A percentile compares a stretch with the other conserved stretches of the same genome.
Conservation (phyloP, 495 filamentous ascomycete genomes). For the Thermochaetoides thermophila region DNA sequence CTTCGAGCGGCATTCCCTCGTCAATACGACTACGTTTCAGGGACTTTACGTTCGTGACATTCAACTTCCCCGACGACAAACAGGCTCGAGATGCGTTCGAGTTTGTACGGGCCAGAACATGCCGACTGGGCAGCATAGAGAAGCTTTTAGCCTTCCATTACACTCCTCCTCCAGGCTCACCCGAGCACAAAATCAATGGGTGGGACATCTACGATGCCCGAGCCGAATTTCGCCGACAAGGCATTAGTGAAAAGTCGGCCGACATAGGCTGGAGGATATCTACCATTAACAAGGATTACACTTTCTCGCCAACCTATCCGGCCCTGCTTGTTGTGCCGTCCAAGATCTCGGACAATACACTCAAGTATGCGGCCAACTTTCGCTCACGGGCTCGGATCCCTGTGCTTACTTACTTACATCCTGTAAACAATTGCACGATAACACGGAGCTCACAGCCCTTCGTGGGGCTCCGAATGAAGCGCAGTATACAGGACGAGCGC, state of each 20-base stretch:
- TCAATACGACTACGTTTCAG: slow-evolving; percentile 80
- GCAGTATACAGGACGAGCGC: slow-evolving; percentile 92
- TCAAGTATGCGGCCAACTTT: slow-evolving; percentile 85
- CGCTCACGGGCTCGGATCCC: slow-evolving; percentile 81
- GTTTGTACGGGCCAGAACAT: slow-evolving; percentile 67
- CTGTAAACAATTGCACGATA: slow-evolving; percentile 93
- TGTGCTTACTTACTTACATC: slow-evolving; percentile 80
- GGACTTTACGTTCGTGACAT: slow-evolving; percentile 84
- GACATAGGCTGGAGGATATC: slow-evolving; percentile 83
- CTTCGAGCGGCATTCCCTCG: slow-evolving; percentile 54
- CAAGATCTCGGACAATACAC: slow-evolving; percentile 84
- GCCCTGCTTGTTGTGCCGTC: slow-evolving; percentile 69
- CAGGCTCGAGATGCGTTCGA: slow-evolving; percentile 80
- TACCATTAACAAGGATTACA: slow-evolving; percentile 73
- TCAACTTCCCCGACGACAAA: slow-evolving; percentile 66
- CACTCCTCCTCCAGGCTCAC: slow-evolving; percentile 41
- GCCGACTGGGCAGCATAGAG: slow-evolving; percentile 68
- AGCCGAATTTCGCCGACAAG: slow-evolving; percentile 67
- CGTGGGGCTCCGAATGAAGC: slow-evolving; percentile 72
- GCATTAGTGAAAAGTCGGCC: slow-evolving; percentile 56
- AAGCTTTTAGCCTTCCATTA: slow-evolving; percentile 88
- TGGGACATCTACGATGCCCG: slow-evolving; percentile 81
- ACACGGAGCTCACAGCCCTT: slow-evolving; percentile 88
- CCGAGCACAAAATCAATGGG: slow-evolving; percentile 63
- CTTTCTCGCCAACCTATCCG: slow-evolving; percentile 92